A percentile compares a stretch with the other conserved stretches of the same genome.
phyloP scores from a whole-genome alignment of 148 eudicot genomes.

The Polygonum maritimum region DNA sequence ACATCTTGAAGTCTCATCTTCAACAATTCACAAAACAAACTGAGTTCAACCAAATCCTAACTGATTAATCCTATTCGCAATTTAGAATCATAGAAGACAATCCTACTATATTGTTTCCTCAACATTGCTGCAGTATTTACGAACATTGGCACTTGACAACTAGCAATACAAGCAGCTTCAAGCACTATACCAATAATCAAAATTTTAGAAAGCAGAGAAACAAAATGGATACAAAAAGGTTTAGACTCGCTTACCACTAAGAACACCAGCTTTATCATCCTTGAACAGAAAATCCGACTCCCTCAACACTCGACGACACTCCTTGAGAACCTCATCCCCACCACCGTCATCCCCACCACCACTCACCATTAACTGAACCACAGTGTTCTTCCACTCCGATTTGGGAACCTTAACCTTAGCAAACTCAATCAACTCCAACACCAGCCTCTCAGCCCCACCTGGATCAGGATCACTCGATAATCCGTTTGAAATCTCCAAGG shows the following conservation, averaged over 20 bases:
- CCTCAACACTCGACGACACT: slow-evolving; percentile 31
- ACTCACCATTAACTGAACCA: slow-evolving; percentile 25
- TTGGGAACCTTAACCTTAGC: slow-evolving; percentile 25
- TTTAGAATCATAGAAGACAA: not conserved
- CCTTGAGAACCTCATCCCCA: slow-evolving; percentile 17
- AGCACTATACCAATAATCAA: not conserved
- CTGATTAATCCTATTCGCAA: not conserved
- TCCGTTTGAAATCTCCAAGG: slow-evolving; percentile 15
- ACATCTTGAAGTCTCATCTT: not conserved
- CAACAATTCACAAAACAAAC: not conserved
- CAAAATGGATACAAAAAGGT: not conserved
- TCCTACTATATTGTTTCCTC: not conserved
- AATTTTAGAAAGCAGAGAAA: not conserved
- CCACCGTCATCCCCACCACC: slow-evolving; percentile 2
- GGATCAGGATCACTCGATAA: slow-evolving; percentile 10
- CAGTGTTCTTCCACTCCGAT: slow-evolving; percentile 30
- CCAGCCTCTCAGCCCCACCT: slow-evolving; percentile 4
- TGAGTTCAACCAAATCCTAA: not conserved
- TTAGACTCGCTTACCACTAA: slow-evolving; percentile 20
- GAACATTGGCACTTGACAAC: not conserved
- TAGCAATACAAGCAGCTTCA: not conserved
- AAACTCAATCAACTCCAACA: slow-evolving; percentile 28
- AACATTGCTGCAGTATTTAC: not conserved
- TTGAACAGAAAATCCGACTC: slow-evolving; percentile 32
- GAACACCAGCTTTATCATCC: slow-evolving; percentile 26